These are phyloP conservation scores for Mycogone perniciosa DNA, from an alignment of 2,329 filamentous ascomycete species.

Conservation along the genomic window DNA sequence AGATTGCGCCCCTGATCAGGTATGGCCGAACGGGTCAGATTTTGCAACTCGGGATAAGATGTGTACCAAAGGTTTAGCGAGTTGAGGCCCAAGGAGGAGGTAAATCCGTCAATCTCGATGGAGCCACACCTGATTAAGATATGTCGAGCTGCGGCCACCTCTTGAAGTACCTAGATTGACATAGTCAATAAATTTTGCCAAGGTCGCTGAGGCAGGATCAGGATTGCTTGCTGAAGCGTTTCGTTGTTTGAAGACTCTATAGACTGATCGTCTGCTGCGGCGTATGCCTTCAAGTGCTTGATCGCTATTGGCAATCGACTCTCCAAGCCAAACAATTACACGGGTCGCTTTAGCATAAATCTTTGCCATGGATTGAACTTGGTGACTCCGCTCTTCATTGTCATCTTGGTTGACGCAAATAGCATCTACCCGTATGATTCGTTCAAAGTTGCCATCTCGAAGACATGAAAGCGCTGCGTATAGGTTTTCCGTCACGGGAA, in stretches of 20 bases:
- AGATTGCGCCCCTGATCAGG: conserved; percentile 7
- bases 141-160: conserved; percentile 12
- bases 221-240: background rate
- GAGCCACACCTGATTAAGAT: conserved; percentile 9
- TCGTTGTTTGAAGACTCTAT: too few species aligned
- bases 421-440: conserved; percentile 10
- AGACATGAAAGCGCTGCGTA: conserved; percentile 1
- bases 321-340: conserved; percentile 10
- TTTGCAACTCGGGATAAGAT: background rate
- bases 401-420: conserved; percentile 9
- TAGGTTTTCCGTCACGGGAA: conserved; percentile 7
- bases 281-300: conserved; percentile 1
- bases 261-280: background rate
- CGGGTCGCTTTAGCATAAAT: conserved; percentile 10
- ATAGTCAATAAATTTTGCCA: background rate
- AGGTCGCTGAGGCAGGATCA: background rate
- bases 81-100: conserved; percentile 8
- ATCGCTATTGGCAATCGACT: background rate
- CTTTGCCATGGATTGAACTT: conserved; percentile 8
- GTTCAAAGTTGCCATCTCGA: background rate
- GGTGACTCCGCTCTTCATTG: conserved; percentile 1
- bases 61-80: background rate
- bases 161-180: conserved; percentile 6
- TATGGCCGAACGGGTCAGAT: conserved; percentile 3
- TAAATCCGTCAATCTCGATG: conserved; percentile 8